Evolutionary conservation across 2,329 filamentous ascomycete species (phyloP), one percentile per base, ranked within the genome.

Genomic region (Aspergillus pseudoglaucus): DNA sequence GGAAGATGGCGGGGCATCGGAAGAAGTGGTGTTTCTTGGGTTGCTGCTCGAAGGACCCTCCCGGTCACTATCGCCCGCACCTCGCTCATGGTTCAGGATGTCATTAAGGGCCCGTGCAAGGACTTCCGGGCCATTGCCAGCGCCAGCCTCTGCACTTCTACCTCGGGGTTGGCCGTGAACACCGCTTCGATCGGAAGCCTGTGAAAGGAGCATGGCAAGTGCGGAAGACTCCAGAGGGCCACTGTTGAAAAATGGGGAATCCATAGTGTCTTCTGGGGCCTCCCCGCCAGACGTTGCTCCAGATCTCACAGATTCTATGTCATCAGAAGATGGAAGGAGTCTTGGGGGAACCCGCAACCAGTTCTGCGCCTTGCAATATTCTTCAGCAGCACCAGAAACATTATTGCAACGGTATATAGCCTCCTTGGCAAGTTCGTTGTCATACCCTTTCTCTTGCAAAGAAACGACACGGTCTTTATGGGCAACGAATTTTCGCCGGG

Each of bases 341-440:
- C 85, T 78, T 5, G 75, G 70, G 20, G 84, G 80, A 46, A 79
- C 76, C 45, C 79, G 66, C 39, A 81, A 76, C 47, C 76, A 73
- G 42, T 67, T 72, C 50, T 87, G 80, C 12, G 83, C 80, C 47
- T 74, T 75, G 62, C 87, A 93, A 64, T 97, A 97, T 47, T 93
- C 87, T 30, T 76, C 73, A 6, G 88, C 83, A 22, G 75, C 70
- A 2, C 71, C 64, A 4, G 68, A 59, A 46, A 79, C 78, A 47
- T 88, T 88, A 59, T 88, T 86, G 59, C 88, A 88, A 47, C 91
- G 83, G 65, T 88, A 96, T 0, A 93, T 72, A 25, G 88, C 90
- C 67, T 97, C 91, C 27, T 80, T 77, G 6, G 80, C 85, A 45
- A 96, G 74, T 10, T 81, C 79, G 39, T 78, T 72, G 17, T 82